Conservation (phyloP, 352 stramenopile genomes). For the Phytophthora constricta region DNA sequence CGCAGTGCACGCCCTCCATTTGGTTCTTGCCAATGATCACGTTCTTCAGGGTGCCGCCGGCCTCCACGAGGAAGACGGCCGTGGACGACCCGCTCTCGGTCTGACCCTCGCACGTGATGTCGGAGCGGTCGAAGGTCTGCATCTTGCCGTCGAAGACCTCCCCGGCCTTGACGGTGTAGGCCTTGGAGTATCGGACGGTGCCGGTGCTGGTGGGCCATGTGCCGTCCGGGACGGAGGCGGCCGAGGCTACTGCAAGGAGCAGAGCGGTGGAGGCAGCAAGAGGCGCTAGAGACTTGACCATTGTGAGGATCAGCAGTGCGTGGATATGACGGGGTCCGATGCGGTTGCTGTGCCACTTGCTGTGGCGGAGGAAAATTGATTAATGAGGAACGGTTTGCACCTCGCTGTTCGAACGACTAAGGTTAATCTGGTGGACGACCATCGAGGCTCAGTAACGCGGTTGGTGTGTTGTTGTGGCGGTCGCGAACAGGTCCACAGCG, state of each 20-base stretch:
- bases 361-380: conserved; percentile 20
- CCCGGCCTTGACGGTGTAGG: not conserved
- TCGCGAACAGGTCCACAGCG: no score
- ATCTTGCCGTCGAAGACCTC: conserved; percentile 3
- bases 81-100: conserved; percentile 23
- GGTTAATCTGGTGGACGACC: not conserved
- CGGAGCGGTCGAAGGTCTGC: not conserved
- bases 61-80: conserved; percentile 27
- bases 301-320: conserved; percentile 4
- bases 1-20: not conserved
- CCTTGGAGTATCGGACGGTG: not conserved
- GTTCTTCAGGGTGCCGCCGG: conserved; percentile 3
- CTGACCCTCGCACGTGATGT: conserved; percentile 9
- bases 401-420: not conserved
- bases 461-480: not conserved
- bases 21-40: conserved; percentile 2
- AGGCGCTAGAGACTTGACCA: conserved; percentile 22
- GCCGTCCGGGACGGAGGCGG: not conserved
- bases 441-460: conserved; percentile 1
- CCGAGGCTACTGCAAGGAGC: conserved; percentile 6
- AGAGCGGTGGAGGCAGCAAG: conserved; percentile 15
- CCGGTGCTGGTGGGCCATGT: not conserved
- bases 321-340: conserved; percentile 2
- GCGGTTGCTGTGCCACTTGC: conserved; percentile 18
- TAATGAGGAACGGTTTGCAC: conserved; percentile 28